Conservation (phyloP, 352 stramenopile genomes). For the Pythium aristosporum region DNA sequence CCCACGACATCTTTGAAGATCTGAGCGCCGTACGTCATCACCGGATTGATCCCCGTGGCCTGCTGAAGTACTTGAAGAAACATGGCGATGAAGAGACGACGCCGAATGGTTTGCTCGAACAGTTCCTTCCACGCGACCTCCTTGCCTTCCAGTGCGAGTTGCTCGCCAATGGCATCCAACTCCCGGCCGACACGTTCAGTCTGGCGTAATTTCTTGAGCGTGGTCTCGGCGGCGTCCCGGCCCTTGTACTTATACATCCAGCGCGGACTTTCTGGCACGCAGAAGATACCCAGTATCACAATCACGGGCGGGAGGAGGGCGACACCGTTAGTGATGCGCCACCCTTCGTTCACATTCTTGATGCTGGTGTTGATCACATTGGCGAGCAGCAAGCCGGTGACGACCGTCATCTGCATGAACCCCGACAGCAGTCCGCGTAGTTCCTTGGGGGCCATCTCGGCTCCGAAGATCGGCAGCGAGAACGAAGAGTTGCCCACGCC, state of each 20-base stretch:
- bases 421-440: slow-evolving; percentile 38
- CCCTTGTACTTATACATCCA: slow-evolving; percentile 51
- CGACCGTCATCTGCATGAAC: slow-evolving; percentile 47
- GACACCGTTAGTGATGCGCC: slow-evolving; percentile 35
- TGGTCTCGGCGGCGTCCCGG: slow-evolving; percentile 25
- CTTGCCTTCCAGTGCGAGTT: slow-evolving; percentile 34
- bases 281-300: slow-evolving; percentile 46
- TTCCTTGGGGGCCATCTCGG: slow-evolving; percentile 44
- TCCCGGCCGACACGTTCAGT: slow-evolving; percentile 33
- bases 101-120: slow-evolving; percentile 21
- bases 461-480: slow-evolving; percentile 41
- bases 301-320: slow-evolving; percentile 34
- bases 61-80: slow-evolving; percentile 48
- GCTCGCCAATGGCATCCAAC: slow-evolving; percentile 47
- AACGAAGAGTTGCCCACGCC: slow-evolving; percentile 50
- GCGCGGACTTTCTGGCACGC: slow-evolving; percentile 47
- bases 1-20: slow-evolving; percentile 42
- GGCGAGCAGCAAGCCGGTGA: slow-evolving; percentile 39
- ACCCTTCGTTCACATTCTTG: slow-evolving; percentile 28
- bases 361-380: slow-evolving; percentile 38
- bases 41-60: slow-evolving; percentile 37
- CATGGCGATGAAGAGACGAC: slow-evolving; percentile 35
- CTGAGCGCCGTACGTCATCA: slow-evolving; percentile 39
- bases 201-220: slow-evolving; percentile 33
- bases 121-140: slow-evolving; percentile 34